Evolutionary conservation across 495 filamentous ascomycete genomes (phyloP).

Genomic region (Lophiotrema nucula): DNA sequence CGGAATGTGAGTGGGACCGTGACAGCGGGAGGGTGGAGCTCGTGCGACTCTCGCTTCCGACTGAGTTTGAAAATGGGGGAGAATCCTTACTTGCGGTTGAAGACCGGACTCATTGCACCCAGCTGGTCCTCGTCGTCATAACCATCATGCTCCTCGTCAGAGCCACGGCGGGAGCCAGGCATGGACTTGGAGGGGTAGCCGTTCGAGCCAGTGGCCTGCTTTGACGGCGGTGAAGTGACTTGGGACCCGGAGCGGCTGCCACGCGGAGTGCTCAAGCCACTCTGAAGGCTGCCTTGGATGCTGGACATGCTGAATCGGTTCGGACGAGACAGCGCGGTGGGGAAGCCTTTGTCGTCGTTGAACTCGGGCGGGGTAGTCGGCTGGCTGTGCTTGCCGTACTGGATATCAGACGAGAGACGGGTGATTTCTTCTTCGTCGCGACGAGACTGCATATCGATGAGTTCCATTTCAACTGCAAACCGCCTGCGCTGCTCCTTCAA

Average conservation of each 20-base stretch:
- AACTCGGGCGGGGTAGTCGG: slow-evolving; percentile 97
- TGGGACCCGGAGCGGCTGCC: slow-evolving; percentile 71
- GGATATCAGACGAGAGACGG: slow-evolving; percentile 73
- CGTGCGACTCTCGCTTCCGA: too few relatives aligned
- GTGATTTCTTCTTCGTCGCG: slow-evolving; percentile 78
- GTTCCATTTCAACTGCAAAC: slow-evolving; percentile 84
- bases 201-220: slow-evolving; percentile 46
- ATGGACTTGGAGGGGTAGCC: slow-evolving; percentile 77
- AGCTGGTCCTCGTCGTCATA: slow-evolving; percentile 51
- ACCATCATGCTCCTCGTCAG: slow-evolving; percentile 74
- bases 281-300: slow-evolving; percentile 73
- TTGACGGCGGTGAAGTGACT: slow-evolving; percentile 59
- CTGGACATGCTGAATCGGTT: slow-evolving; percentile 82
- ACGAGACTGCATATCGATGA: slow-evolving; percentile 77
- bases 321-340: slow-evolving; percentile 69
- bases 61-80: too few relatives aligned
- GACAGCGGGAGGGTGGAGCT: slow-evolving; percentile 2
- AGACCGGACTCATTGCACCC: slow-evolving; percentile 61
- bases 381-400: slow-evolving; percentile 78
- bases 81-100: slow-evolving; percentile 66
- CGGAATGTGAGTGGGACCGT: too few relatives aligned
- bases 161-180: slow-evolving; percentile 79
- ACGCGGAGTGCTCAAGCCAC: slow-evolving; percentile 62
- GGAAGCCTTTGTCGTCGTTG: slow-evolving; percentile 69
- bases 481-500: slow-evolving; percentile 80